Evolutionary conservation across 2,329 filamentous ascomycete genomes (phyloP).

Genomic region (Penicillium sumatraense): DNA sequence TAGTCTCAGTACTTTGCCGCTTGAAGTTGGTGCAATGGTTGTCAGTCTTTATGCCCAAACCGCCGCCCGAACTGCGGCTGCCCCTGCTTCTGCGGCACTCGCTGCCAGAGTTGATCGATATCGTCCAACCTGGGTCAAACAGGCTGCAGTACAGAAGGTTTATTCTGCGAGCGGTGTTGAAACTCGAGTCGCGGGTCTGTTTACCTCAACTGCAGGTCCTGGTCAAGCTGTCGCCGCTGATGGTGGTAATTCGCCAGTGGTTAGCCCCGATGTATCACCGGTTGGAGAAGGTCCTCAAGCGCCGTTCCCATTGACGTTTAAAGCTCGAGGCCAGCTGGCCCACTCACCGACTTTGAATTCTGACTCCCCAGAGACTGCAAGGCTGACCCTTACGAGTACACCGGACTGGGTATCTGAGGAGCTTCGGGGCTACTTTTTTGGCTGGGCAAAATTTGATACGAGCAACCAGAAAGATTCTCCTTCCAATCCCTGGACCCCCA

Average conservation of each 20-base stretch:
- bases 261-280: conserved; percentile 3
- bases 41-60: conserved; percentile 49
- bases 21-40: conserved; percentile 63
- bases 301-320: conserved; percentile 37
- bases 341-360: conserved; percentile 39
- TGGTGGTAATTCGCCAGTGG: conserved; percentile 22
- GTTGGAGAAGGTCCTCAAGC: conserved; percentile 37
- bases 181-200: conserved; percentile 30
- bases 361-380: conserved; percentile 59
- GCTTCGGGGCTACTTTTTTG: conserved; percentile 67
- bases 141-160: conserved; percentile 37
- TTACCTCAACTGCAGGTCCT: conserved; percentile 45
- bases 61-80: conserved; percentile 27
- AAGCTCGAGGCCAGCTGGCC: conserved; percentile 19
- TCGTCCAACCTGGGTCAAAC: conserved; percentile 34
- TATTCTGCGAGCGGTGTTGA: conserved; percentile 37
- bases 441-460: conserved; percentile 59
- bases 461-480: conserved; percentile 37
- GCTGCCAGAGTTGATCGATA: conserved; percentile 32
- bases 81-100: conserved; percentile 30
- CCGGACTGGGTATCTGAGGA: conserved; percentile 58
- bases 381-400: conserved; percentile 59
- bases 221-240: conserved; percentile 33
- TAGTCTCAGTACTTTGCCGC: conserved; percentile 65
- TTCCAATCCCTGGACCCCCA: conserved; percentile 59